A percentile compares a stretch with the other conserved stretches of the same genome.
Evolutionary conservation across 2,329 filamentous ascomycete genomes (phyloP).

Genomic region (Epichloe gansuensis): DNA sequence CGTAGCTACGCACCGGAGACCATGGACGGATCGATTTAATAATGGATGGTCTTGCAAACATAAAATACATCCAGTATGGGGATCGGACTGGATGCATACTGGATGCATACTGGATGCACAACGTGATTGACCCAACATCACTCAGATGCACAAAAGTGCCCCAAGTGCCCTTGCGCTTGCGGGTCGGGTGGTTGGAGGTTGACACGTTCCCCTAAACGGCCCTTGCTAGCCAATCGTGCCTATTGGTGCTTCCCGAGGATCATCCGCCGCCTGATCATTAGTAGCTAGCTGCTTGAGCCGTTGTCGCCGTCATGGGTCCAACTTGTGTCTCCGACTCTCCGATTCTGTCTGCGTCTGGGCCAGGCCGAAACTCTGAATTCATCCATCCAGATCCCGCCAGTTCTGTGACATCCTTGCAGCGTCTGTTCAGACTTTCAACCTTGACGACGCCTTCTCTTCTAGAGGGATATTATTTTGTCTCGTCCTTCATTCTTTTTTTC

Average conservation of each 20-base stretch:
- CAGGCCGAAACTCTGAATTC: too few species aligned
- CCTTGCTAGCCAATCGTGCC: background rate
- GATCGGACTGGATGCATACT: background rate
- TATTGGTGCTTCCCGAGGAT: background rate
- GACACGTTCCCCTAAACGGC: background rate
- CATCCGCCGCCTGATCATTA: background rate
- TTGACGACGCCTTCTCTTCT: background rate
- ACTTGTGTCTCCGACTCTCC: background rate
- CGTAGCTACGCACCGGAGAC: too few species aligned
- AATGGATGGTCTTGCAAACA: too few species aligned
- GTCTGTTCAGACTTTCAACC: background rate
- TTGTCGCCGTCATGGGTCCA: background rate
- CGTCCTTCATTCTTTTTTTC: too few species aligned
- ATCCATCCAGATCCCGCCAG: background rate
- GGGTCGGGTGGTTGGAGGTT: too few species aligned
- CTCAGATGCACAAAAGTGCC: too few species aligned
- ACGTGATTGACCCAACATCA: background rate
- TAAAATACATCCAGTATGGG: background rate
- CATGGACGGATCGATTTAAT: too few species aligned
- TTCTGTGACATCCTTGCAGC: slow-evolving; percentile 1
- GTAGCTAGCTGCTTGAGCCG: background rate
- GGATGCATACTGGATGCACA: background rate
- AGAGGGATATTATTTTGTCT: background rate
- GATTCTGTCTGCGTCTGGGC: background rate
- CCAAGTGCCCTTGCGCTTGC: too few species aligned